phyloP scores from a whole-genome alignment of 116 monocot species.

The Zostera marina region DNA sequence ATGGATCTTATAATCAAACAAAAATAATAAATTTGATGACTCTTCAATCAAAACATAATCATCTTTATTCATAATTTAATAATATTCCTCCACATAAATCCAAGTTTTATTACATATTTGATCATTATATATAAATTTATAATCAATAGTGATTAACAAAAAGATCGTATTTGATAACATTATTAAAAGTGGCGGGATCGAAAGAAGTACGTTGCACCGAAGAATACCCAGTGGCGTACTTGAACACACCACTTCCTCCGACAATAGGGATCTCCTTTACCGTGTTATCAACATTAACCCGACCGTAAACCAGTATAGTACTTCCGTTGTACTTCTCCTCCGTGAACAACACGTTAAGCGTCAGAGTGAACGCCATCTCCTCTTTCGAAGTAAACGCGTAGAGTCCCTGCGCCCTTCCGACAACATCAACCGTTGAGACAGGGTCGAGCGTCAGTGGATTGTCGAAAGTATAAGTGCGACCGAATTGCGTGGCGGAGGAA shows the following conservation, averaged over 20 bases:
- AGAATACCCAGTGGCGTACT: slow-evolving; percentile 15
- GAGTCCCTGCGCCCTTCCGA: slow-evolving; percentile 14
- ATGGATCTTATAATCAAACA: too few relatives aligned
- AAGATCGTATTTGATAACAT: neutral
- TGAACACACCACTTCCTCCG: slow-evolving; percentile 21
- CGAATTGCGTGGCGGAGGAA: slow-evolving; percentile 8
- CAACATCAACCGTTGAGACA: slow-evolving; percentile 2
- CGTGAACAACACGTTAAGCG: slow-evolving; percentile 13
- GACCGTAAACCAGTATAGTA: slow-evolving; percentile 16
- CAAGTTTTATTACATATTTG: too few relatives aligned
- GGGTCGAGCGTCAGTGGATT: slow-evolving; percentile 36
- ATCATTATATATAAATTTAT: too few relatives aligned
- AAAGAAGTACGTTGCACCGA: neutral
- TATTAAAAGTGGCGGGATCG: neutral
- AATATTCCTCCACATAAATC: too few relatives aligned
- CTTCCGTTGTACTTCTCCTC: slow-evolving; percentile 28
- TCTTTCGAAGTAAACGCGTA: slow-evolving; percentile 11
- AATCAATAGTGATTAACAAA: neutral
- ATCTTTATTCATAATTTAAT: too few relatives aligned
- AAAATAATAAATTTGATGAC: too few relatives aligned
- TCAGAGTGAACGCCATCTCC: slow-evolving; percentile 7
- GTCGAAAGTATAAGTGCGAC: slow-evolving; percentile 20
- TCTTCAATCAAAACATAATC: too few relatives aligned
- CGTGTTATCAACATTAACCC: neutral
- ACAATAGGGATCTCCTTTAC: slow-evolving; percentile 34